These are phyloP conservation scores for Setaria viridis DNA, from an alignment of 202 grass and related monocot species.

Conservation along the genomic window DNA sequence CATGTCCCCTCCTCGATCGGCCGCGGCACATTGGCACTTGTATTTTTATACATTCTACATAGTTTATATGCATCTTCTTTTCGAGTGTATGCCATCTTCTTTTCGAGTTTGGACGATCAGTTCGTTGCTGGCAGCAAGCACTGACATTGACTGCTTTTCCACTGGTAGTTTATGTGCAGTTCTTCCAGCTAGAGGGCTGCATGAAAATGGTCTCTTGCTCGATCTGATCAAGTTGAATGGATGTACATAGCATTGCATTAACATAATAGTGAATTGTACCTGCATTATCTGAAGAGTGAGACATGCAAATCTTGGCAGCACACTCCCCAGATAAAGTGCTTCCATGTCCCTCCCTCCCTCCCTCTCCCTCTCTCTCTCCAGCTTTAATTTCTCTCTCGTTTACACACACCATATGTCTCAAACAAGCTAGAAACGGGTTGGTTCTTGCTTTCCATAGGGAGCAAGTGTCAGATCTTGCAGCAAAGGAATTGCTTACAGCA, in stretches of 20 bases:
- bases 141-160: conserved; percentile 57
- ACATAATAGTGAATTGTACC: background rate
- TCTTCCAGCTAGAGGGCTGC: conserved; percentile 15
- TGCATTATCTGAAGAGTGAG: conserved; percentile 28
- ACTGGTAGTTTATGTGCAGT: conserved; percentile 29
- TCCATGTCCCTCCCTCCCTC: conserved; percentile 8
- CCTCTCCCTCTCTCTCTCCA: background rate
- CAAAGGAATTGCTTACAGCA: background rate
- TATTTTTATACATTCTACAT: background rate
- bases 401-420: background rate
- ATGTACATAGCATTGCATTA: conserved; percentile 6
- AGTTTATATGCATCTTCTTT: background rate
- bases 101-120: conserved; percentile 36
- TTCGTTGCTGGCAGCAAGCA: conserved; percentile 23
- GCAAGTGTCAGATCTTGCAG: background rate
- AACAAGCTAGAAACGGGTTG: background rate
- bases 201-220: conserved; percentile 20
- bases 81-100: conserved; percentile 29
- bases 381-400: conserved; percentile 11
- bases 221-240: background rate
- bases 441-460: conserved; percentile 5
- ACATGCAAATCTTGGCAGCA: conserved; percentile 51
- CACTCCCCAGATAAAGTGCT: conserved; percentile 36
- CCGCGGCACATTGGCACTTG: conserved; percentile 6
- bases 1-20: conserved; percentile 35